Evolutionary conservation across 2,329 filamentous ascomycete species (phyloP).

Genomic region (Ambrosiella cleistominuta): DNA sequence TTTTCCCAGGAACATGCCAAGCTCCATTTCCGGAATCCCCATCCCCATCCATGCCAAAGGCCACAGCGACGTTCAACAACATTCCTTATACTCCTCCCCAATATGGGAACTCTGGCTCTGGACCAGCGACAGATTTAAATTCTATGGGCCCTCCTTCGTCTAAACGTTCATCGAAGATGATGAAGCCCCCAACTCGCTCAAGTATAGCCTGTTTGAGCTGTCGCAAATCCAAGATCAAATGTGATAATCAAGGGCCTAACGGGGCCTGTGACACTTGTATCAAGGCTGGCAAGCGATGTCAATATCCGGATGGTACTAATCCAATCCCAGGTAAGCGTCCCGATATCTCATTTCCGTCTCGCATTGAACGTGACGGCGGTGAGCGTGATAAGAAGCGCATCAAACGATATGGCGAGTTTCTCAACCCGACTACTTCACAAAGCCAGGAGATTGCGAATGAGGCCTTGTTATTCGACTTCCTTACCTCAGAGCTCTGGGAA

Average conservation of each 20-base stretch:
- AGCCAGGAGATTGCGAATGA: slow-evolving; percentile 32
- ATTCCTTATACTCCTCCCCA: neutral
- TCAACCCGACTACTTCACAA: slow-evolving; percentile 23
- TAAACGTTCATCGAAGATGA: slow-evolving; percentile 16
- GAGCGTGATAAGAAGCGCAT: slow-evolving; percentile 32
- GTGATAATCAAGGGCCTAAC: slow-evolving; percentile 57
- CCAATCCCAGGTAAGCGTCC: slow-evolving; percentile 39
- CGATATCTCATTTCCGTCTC: slow-evolving; percentile 39
- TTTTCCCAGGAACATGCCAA: neutral
- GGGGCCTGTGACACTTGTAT: slow-evolving; percentile 60
- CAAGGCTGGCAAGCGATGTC: slow-evolving; percentile 28
- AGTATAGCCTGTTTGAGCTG: slow-evolving; percentile 65
- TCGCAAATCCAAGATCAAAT: slow-evolving; percentile 71
- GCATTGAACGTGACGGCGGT: slow-evolving; percentile 23
- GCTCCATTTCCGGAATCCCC: neutral
- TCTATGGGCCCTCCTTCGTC: slow-evolving; percentile 26
- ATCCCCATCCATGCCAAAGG: neutral
- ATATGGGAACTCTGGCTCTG: neutral
- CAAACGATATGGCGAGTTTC: slow-evolving; percentile 27
- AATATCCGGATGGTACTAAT: neutral
- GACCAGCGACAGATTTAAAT: neutral
- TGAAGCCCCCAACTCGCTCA: slow-evolving; percentile 33
- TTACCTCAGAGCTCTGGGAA: slow-evolving; percentile 49
- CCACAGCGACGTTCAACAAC: neutral
- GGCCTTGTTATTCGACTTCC: slow-evolving; percentile 40